These are phyloP conservation scores for Panicum hallii DNA, from an alignment of 202 grass and related monocot genomes.

Conservation along the genomic window DNA sequence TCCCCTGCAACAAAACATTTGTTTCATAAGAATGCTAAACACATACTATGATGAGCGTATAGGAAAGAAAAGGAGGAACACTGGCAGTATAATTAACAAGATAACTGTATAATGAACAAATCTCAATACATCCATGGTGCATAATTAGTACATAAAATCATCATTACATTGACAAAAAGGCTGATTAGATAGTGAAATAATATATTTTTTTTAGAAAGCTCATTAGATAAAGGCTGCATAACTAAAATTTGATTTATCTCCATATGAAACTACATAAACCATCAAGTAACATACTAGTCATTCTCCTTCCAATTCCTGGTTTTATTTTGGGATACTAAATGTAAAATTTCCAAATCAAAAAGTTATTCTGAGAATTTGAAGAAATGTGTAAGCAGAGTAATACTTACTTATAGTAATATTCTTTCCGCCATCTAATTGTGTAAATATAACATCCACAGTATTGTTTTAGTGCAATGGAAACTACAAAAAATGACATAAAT, in stretches of 20 bases:
- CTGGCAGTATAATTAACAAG: slow-evolving; percentile 1
- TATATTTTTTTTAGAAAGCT: neutral
- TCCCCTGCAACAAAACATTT: slow-evolving; percentile 71
- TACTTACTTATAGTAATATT: slow-evolving; percentile 8
- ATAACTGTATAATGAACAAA: slow-evolving; percentile 12
- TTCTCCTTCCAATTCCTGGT: slow-evolving; percentile 12
- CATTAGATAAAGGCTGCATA: neutral
- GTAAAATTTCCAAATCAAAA: neutral
- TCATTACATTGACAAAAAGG: neutral
- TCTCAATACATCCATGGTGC: slow-evolving; percentile 16
- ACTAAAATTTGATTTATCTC: neutral
- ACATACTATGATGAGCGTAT: neutral
- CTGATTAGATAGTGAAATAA: slow-evolving; percentile 24
- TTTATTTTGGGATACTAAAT: slow-evolving; percentile 12
- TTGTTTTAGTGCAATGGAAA: slow-evolving; percentile 3
- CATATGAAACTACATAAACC: neutral
- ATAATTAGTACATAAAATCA: slow-evolving; percentile 24
- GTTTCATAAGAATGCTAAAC: slow-evolving; percentile 25
- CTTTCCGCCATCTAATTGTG: neutral
- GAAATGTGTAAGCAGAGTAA: neutral
- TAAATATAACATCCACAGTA: neutral
- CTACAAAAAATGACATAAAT: neutral
- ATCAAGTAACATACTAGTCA: slow-evolving; percentile 15
- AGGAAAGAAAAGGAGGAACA: neutral
- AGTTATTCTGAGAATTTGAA: neutral